Evolutionary conservation across 306 rosid genomes (phyloP), one percentile per base, ranked within the genome.

Genomic region (Coriaria nepalensis): DNA sequence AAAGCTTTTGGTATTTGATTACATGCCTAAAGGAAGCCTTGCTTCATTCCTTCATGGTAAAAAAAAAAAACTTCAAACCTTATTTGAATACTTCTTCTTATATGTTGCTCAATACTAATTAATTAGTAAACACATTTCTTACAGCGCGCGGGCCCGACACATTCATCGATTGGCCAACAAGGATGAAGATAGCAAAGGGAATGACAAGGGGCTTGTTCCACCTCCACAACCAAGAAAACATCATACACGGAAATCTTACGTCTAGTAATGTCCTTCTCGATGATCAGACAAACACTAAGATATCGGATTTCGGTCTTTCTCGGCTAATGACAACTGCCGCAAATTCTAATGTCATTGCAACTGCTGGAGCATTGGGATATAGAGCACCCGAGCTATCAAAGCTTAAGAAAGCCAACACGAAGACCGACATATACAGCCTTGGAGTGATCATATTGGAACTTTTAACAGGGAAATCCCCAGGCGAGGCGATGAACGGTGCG

Each of bases 371-470:
- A n/a, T 76, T 75, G 1, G 96, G 96, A 5, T 86, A 86, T 57
- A 83, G 75, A 33, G 86, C 96, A 11, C 96, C 96, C 4, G 96
- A 86, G 76, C 79, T 86, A 33, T 60, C 96, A 32, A 86, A 77
- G 73, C 64, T 76, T 11, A 86, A 82, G 85, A 86, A 82, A 47
- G 47, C 68, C 1, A 73, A 55, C 52, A 49, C 64, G 0, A 73
- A 77, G 61, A 77, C 84, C 5, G 84, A 86, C 45, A 62, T 72
- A 5, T 86, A 86, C 66, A 79, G 86, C 61, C 78, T 86, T 40
- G 96, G 96, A 8, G 93, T 82, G 6, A 79, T 86, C 56, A 80
- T 79, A 20, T 41, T 86, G 76, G 96, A 86, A 59, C 96, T 86
- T 35, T 60, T 86, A 37, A 82, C 96, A 0, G 96, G 93, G 2